Percentiles rank a stretch among this genome's conserved stretches.
Evolutionary conservation across 441 rosid species (phyloP).

Genomic region (Pelargonium exstipulatum): DNA sequence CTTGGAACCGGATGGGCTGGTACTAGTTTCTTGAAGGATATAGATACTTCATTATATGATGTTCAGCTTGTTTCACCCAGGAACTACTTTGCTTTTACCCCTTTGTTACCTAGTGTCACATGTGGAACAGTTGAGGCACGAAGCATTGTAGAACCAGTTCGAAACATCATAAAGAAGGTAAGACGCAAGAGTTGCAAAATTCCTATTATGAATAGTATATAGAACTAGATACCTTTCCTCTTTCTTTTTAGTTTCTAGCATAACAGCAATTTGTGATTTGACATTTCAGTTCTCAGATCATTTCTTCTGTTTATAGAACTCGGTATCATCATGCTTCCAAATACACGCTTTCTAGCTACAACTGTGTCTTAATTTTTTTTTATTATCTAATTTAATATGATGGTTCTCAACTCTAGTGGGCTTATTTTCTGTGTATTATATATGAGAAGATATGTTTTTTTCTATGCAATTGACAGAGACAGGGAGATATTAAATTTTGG

Average conservation of each 20-base stretch:
- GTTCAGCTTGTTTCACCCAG: conserved; percentile 90
- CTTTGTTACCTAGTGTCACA: conserved; percentile 87
- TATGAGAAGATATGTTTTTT: not conserved
- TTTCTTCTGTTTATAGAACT: too few relatives aligned
- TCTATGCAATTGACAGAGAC: conserved; percentile 42
- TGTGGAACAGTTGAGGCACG: conserved; percentile 91
- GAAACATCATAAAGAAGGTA: conserved; percentile 84
- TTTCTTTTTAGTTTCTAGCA: not conserved
- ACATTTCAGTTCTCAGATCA: too few relatives aligned
- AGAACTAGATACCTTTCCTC: not conserved
- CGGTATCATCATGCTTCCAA: too few relatives aligned
- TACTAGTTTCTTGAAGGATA: conserved; percentile 71
- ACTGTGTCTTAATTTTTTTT: too few relatives aligned
- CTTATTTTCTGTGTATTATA: not conserved
- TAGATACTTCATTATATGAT: conserved; percentile 57
- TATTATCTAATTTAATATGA: too few relatives aligned
- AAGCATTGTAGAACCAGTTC: conserved; percentile 78
- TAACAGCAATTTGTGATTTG: too few relatives aligned
- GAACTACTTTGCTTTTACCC: conserved; percentile 94
- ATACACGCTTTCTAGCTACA: too few relatives aligned
- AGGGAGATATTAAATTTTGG: conserved; percentile 45
- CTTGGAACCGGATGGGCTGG: conserved; percentile 99
- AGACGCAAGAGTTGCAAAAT: not conserved
- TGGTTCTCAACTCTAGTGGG: too few relatives aligned
- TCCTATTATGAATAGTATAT: not conserved